These are phyloP conservation scores for Hippophae rhamnoides DNA, from an alignment of 306 rosid genomes.

Conservation along the genomic window DNA sequence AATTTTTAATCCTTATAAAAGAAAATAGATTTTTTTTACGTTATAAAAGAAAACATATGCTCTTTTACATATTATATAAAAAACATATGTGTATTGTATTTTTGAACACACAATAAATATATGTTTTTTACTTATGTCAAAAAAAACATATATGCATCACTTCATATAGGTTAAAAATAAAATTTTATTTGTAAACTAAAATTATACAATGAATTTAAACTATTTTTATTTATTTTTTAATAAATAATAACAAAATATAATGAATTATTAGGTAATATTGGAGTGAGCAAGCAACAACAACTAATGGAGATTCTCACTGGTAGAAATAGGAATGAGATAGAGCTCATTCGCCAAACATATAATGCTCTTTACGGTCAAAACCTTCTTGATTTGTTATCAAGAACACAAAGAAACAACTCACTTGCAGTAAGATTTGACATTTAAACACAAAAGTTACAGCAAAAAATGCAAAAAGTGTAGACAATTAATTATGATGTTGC, in stretches of 20 bases:
- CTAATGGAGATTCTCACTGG: conserved; percentile 7
- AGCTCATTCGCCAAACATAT: conserved; percentile 18
- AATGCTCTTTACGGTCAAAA: conserved; percentile 15
- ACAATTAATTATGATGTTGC: no score
- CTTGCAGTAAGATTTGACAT: conserved; percentile 10
- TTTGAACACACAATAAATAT: no score
- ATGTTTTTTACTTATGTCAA: no score
- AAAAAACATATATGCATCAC: no score
- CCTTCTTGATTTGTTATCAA: conserved; percentile 11
- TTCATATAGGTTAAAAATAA: no score
- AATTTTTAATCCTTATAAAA: background rate
- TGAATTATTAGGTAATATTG: conserved; percentile 9
- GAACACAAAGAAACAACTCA: conserved; percentile 9
- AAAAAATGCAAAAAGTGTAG: no score
- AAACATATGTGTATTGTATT: no score
- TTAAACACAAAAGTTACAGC: background rate
- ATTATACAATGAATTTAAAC: no score
- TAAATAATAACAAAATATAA: background rate
- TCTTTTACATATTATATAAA: background rate
- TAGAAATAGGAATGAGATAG: conserved; percentile 10
- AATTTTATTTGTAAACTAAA: no score
- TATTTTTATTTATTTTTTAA: no score
- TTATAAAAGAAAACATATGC: background rate
- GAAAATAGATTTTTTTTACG: no score
- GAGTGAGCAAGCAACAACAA: conserved; percentile 3